These are phyloP conservation scores for Eragrostis curvula DNA, from an alignment of 176 grass and related monocot species.

Conservation along the genomic window DNA sequence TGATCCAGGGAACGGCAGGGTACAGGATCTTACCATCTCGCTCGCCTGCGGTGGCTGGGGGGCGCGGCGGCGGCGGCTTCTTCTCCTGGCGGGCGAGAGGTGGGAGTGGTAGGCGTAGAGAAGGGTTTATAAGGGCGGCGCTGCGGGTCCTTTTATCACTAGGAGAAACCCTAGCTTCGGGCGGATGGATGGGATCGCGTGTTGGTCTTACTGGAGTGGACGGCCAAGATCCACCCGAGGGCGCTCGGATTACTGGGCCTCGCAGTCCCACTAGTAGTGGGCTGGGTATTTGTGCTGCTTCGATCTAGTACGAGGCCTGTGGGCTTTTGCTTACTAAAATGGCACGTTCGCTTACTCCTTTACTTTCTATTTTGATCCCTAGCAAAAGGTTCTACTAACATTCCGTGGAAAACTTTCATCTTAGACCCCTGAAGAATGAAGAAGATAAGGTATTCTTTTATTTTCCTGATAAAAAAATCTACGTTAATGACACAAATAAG, in stretches of 20 bases:
- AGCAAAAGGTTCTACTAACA: too few relatives aligned
- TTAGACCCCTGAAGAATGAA: too few relatives aligned
- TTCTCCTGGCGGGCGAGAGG: conserved; percentile 23
- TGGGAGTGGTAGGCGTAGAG: background rate
- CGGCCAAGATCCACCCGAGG: conserved; percentile 31
- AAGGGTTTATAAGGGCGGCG: conserved; percentile 43
- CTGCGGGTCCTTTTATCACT: conserved; percentile 21
- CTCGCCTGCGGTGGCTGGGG: conserved; percentile 12
- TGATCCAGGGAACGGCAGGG: too few relatives aligned
- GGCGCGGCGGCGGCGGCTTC: background rate
- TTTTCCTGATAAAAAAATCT: too few relatives aligned
- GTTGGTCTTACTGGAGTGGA: background rate
- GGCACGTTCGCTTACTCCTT: background rate
- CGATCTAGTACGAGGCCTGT: too few relatives aligned
- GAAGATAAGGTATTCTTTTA: too few relatives aligned
- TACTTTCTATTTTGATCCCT: too few relatives aligned
- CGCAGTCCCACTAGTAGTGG: background rate
- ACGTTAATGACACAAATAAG: too few relatives aligned
- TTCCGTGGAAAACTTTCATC: too few relatives aligned
- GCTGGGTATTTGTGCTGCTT: background rate
- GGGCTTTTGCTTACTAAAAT: background rate
- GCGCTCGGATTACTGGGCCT: background rate
- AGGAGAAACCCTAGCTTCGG: conserved; percentile 46
- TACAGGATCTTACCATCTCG: conserved; percentile 49
- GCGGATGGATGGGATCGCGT: conserved; percentile 15